Evolutionary conservation across 306 rosid species (phyloP), one percentile per base, ranked within the genome.

Genomic region (Glycine latifolia): DNA sequence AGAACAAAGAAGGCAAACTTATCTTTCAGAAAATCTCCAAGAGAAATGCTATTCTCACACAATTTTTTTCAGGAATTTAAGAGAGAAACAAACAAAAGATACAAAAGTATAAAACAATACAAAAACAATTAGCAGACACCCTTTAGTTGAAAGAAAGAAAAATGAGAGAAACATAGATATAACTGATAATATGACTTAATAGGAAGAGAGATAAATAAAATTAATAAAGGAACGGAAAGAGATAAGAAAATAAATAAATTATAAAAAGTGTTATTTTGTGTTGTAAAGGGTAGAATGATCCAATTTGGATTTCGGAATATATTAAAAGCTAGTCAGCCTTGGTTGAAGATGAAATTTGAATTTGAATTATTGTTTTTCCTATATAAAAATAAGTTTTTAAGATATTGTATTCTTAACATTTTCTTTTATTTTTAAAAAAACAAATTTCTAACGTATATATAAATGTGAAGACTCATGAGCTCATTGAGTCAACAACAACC

Each of bases 401-500:
- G n/a, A n/a, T n/a, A n/a, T n/a, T n/a, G n/a, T n/a, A n/a, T n/a
- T n/a, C n/a, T n/a, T n/a, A n/a, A n/a, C n/a, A n/a, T n/a, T 63
- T 77, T 66, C 1, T 56, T 31, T 56, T 12, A 9, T 4, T 70
- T 70, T 43, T 3, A 5, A 17, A 53, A 7, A 44, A n/a, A 1
- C 52, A 3, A 26, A 4, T 59, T 79, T 80, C 14, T 35, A 10
- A 26, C 1, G 31, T 26, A 26, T 26, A 26, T 26, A 26, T 26
- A 26, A 26, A 84, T 39, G 44, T 44, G 49, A 33, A 75, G 85
- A 80, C 82, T 68, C 65, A 15, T 76, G 63, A 76, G 79, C 16
- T 84, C 79, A 85, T 65, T n/a, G 1, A 81, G 83, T 85, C 83
- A 85, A 76, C 81, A 20, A 20, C 26, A 26, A 26, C 31, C 31